Evolutionary conservation across 345 rosid species (phyloP).

Genomic region (Eucalyptus marginata): DNA sequence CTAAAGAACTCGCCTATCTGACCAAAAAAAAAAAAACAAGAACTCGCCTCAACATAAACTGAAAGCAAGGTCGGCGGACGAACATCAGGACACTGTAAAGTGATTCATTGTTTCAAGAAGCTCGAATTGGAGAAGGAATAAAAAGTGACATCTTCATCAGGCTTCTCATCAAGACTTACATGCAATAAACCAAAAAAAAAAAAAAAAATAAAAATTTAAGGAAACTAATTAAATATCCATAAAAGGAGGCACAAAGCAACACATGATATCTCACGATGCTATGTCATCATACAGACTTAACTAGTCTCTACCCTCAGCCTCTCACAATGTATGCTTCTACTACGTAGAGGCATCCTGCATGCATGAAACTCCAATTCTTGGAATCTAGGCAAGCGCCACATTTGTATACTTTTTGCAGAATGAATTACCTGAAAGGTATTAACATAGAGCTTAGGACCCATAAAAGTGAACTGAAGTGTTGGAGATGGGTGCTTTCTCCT

Average conservation of each 20-base stretch:
- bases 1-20: background rate
- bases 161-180: background rate
- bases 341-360: background rate
- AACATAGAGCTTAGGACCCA: conserved; percentile 93
- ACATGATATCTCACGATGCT: background rate
- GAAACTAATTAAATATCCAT: background rate
- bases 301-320: background rate
- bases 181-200: background rate
- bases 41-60: background rate
- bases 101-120: background rate
- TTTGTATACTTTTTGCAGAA: background rate
- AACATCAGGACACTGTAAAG: background rate
- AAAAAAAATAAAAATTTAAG: background rate
- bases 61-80: background rate
- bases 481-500: conserved; percentile 60
- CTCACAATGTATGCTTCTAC: background rate
- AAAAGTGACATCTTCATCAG: background rate
- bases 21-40: background rate
- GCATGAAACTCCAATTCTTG: background rate
- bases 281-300: background rate
- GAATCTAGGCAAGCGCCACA: background rate
- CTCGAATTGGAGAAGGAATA: background rate
- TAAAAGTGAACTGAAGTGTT: conserved; percentile 63
- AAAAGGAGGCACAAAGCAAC: background rate
- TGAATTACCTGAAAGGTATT: conserved; percentile 51